These are phyloP conservation scores for Coccomyxa sp. DNA, from an alignment of 139 green algal species.

Conservation along the genomic window DNA sequence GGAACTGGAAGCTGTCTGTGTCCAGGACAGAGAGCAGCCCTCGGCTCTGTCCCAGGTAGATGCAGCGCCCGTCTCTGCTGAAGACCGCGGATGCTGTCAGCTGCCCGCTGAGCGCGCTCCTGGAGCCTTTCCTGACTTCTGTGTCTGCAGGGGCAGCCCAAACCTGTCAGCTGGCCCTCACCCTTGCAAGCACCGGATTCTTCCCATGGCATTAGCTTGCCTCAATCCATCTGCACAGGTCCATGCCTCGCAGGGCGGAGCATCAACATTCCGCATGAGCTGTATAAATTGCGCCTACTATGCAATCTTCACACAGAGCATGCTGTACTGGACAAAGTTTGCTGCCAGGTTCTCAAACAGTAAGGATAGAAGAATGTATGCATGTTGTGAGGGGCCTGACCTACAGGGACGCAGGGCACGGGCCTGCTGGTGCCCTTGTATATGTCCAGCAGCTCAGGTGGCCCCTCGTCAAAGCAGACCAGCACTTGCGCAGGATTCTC, in stretches of 20 bases:
- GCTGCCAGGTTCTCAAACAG: too few relatives aligned
- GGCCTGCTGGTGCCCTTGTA: not conserved
- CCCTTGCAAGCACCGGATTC: too few relatives aligned
- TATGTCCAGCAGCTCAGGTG: slow-evolving; percentile 49
- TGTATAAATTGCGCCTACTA: too few relatives aligned
- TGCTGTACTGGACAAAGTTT: too few relatives aligned
- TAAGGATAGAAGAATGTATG: too few relatives aligned
- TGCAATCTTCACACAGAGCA: not conserved
- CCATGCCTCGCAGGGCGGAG: not conserved
- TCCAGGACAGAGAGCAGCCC: slow-evolving; percentile 64
- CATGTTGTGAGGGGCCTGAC: slow-evolving; percentile 3
- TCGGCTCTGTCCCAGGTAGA: slow-evolving; percentile 43
- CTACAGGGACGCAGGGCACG: slow-evolving; percentile 10
- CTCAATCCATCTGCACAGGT: not conserved
- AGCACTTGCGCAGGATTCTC: slow-evolving; percentile 22
- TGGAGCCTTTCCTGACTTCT: slow-evolving; percentile 4
- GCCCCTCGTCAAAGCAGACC: slow-evolving; percentile 35
- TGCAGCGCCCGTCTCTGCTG: slow-evolving; percentile 34
- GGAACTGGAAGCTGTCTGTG: slow-evolving; percentile 32
- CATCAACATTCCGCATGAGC: not conserved
- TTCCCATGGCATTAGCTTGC: not conserved
- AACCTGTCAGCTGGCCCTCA: not conserved
- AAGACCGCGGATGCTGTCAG: slow-evolving; percentile 36
- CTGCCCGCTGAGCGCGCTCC: not conserved
- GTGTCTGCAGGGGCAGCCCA: slow-evolving; percentile 11